These are phyloP conservation scores for Hanseniaspora meyeri DNA, from an alignment of 805 yeast species.

Conservation along the genomic window DNA sequence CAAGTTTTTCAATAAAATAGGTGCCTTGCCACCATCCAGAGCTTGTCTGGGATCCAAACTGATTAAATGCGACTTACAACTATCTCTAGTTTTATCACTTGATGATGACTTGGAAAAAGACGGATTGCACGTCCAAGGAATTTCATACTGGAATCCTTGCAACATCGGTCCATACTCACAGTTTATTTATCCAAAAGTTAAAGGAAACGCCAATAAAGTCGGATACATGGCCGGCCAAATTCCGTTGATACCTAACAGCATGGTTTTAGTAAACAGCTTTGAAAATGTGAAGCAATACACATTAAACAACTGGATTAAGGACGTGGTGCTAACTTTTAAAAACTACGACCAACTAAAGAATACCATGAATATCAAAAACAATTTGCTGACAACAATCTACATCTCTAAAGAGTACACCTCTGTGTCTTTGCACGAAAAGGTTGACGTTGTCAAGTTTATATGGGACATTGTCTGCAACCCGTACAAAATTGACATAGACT, in stretches of 20 bases:
- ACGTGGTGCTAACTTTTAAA: slow-evolving; percentile 52
- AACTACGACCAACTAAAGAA: slow-evolving; percentile 55
- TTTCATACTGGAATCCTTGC: slow-evolving; percentile 97
- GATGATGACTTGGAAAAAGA: slow-evolving; percentile 27
- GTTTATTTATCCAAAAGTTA: slow-evolving; percentile 33
- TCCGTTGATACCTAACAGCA: slow-evolving; percentile 61
- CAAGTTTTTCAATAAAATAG: slow-evolving; percentile 34
- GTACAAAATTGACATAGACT: not conserved
- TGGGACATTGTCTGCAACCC: not conserved
- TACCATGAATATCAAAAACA: not conserved
- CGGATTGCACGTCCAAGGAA: slow-evolving; percentile 83
- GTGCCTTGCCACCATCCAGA: slow-evolving; percentile 75
- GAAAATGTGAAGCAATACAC: slow-evolving; percentile 18
- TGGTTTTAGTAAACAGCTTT: slow-evolving; percentile 33
- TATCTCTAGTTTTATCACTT: slow-evolving; percentile 47
- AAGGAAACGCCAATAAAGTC: slow-evolving; percentile 36
- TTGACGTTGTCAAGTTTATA: not conserved
- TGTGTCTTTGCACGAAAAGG: not conserved
- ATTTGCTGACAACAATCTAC: not conserved
- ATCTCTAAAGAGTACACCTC: not conserved
- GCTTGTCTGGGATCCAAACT: slow-evolving; percentile 61
- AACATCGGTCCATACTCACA: slow-evolving; percentile 97
- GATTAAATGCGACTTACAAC: slow-evolving; percentile 34
- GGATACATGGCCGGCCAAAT: slow-evolving; percentile 81
- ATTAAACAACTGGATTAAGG: slow-evolving; percentile 17